Percentiles rank a stretch among this genome's conserved stretches.
Conservation (phyloP, 441 rosid genomes). For the Euphorbia schlechtendalii region DNA sequence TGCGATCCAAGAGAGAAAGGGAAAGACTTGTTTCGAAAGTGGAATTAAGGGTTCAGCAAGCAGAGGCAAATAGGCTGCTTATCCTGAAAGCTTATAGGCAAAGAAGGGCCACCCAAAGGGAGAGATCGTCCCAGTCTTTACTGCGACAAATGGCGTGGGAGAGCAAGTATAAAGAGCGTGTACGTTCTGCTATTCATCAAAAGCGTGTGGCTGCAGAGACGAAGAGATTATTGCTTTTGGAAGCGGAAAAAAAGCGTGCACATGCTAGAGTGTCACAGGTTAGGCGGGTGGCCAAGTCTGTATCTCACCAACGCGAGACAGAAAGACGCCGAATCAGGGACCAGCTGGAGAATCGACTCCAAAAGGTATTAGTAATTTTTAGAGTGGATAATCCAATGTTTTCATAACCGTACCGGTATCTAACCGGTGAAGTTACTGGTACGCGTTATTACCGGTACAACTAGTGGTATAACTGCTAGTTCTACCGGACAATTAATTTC, state of each 20-base stretch:
- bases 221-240: conserved; percentile 77
- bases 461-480: no score
- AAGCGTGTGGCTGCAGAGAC: conserved; percentile 92
- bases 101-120: conserved; percentile 64
- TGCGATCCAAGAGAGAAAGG: conserved; percentile 70
- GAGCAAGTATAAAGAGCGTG: conserved; percentile 85
- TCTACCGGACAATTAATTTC: no score
- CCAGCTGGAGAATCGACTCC: conserved; percentile 79
- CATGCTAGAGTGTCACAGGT: conserved; percentile 72
- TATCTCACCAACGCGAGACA: conserved; percentile 76
- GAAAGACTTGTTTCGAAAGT: conserved; percentile 83
- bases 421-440: no score
- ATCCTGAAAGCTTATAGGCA: conserved; percentile 71
- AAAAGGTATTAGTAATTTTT: conserved; percentile 45
- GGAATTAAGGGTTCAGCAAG: conserved; percentile 73
- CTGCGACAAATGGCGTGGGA: conserved; percentile 73
- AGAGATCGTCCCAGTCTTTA: conserved; percentile 81
- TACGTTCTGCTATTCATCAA: conserved; percentile 75
- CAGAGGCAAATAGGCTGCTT: conserved; percentile 88
- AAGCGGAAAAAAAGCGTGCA: conserved; percentile 87
- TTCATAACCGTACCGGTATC: no score
- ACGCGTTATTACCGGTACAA: no score
- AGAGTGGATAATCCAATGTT: not conserved
- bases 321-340: conserved; percentile 82
- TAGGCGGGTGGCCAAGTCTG: conserved; percentile 59